Evolutionary conservation across 768 basidiomycete species (phyloP).

Genomic region (Russula lepida): DNA sequence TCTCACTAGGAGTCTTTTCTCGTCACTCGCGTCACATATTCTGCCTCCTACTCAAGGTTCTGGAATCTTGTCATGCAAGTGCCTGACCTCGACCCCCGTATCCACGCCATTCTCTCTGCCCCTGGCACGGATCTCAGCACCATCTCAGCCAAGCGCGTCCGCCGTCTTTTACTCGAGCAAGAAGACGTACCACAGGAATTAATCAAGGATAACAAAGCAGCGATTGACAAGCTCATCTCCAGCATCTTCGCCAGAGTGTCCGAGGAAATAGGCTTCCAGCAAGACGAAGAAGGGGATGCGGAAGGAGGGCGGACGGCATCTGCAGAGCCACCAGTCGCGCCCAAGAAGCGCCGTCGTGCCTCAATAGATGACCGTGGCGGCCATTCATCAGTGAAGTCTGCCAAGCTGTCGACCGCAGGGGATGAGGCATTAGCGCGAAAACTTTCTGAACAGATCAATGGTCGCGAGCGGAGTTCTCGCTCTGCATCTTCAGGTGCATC

Average conservation of each 20-base stretch:
- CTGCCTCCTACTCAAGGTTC: neutral
- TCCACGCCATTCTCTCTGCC: constrained; percentile 62
- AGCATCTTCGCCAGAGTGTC: constrained; percentile 56
- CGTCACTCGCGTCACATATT: neutral
- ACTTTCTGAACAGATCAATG: constrained; percentile 38
- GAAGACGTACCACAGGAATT: constrained; percentile 47
- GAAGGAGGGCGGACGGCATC: constrained; percentile 1
- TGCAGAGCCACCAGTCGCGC: neutral
- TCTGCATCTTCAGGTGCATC: constrained; percentile 19
- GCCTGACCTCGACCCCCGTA: constrained; percentile 46
- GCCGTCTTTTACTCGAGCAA: constrained; percentile 59
- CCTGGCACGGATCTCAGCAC: constrained; percentile 70
- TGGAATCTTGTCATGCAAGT: constrained; percentile 24
- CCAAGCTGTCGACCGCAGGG: constrained; percentile 24
- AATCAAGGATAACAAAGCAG: constrained; percentile 57
- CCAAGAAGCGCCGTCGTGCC: constrained; percentile 21
- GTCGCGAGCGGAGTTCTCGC: constrained; percentile 28
- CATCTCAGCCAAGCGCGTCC: constrained; percentile 84
- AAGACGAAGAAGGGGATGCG: constrained; percentile 19
- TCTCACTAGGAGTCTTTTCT: neutral
- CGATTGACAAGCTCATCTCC: constrained; percentile 62
- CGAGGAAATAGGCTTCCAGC: constrained; percentile 20
- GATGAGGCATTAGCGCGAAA: constrained; percentile 32
- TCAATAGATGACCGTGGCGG: constrained; percentile 21
- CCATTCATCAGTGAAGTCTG: constrained; percentile 10